A percentile compares a stretch with the other conserved stretches of the same genome.
Conservation (phyloP, 176 grass and related monocot species). For the Stipa capillata region DNA sequence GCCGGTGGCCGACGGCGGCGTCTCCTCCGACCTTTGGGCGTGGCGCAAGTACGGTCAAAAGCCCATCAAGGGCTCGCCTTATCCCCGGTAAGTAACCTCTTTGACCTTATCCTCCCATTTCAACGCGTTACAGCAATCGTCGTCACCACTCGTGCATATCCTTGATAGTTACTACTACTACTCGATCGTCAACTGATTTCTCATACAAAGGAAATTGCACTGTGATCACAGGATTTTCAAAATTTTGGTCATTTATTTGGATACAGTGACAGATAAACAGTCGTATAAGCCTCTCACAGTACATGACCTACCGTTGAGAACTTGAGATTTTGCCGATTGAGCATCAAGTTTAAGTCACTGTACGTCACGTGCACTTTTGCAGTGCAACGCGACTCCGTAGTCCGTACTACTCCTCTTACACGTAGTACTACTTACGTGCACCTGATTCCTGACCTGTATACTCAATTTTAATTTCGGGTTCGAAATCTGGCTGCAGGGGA, state of each 20-base stretch:
- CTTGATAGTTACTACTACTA: neutral
- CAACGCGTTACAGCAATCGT: slow-evolving; percentile 6
- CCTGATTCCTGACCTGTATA: neutral
- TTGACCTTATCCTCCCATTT: neutral
- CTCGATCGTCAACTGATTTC: neutral
- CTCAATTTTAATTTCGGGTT: neutral
- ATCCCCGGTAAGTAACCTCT: slow-evolving; percentile 56
- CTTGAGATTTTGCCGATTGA: neutral
- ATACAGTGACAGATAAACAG: neutral
- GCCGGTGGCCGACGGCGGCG: slow-evolving; percentile 57
- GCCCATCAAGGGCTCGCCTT: slow-evolving; percentile 98
- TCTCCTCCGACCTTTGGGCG: slow-evolving; percentile 79
- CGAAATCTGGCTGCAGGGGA: slow-evolving; percentile 34
- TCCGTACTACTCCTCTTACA: too few species aligned
- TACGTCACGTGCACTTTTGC: slow-evolving; percentile 3
- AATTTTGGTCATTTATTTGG: too few species aligned
- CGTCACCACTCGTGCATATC: neutral
- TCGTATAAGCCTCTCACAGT: neutral
- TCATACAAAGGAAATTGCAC: neutral
- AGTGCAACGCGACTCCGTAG: too few species aligned
- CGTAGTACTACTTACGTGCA: neutral
- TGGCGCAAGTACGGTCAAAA: slow-evolving; percentile 99
- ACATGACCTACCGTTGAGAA: neutral
- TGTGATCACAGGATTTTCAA: neutral
- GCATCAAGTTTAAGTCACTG: neutral